Evolutionary conservation across 345 rosid genomes (phyloP).

Genomic region (Gossypium bickii): DNA sequence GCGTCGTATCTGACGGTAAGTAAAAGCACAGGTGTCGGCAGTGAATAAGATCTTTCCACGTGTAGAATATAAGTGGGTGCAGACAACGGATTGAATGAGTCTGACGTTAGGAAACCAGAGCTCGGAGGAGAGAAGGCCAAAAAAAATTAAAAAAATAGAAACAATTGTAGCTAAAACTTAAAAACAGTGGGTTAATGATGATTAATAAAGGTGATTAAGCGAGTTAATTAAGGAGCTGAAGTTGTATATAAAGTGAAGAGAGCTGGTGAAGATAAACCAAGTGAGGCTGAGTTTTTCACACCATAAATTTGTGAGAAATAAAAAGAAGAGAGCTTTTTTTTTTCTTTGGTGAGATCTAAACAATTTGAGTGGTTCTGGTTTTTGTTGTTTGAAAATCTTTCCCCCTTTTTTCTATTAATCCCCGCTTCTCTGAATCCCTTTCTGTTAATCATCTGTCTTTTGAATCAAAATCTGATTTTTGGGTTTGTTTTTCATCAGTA

Average conservation of each 20-base stretch:
- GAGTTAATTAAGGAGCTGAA: constrained; percentile 22
- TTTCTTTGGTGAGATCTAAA: constrained; percentile 7
- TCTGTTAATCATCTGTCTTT: constrained; percentile 83
- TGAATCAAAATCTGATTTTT: constrained; percentile 32
- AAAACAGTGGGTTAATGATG: neutral
- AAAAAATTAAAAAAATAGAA: neutral
- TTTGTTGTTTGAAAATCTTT: neutral
- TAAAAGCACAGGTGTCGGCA: constrained; percentile 24
- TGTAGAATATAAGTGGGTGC: neutral
- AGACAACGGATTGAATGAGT: neutral
- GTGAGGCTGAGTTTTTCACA: constrained; percentile 33
- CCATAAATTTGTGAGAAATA: constrained; percentile 7
- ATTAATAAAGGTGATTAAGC: neutral
- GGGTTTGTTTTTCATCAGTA: constrained; percentile 37
- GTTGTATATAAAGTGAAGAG: constrained; percentile 38
- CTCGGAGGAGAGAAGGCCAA: neutral
- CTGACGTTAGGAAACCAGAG: constrained; percentile 15
- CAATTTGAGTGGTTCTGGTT: constrained; percentile 11
- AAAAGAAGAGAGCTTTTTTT: neutral
- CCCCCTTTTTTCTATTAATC: constrained; percentile 27
- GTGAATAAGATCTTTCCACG: rapidly evolving
- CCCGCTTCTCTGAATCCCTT: constrained; percentile 71
- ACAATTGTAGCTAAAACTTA: neutral
- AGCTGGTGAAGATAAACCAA: neutral
- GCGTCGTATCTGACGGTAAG: constrained; percentile 14